These are phyloP conservation scores for Beauveria rudraprayagi DNA, from an alignment of 2,329 filamentous ascomycete genomes.

Conservation along the genomic window DNA sequence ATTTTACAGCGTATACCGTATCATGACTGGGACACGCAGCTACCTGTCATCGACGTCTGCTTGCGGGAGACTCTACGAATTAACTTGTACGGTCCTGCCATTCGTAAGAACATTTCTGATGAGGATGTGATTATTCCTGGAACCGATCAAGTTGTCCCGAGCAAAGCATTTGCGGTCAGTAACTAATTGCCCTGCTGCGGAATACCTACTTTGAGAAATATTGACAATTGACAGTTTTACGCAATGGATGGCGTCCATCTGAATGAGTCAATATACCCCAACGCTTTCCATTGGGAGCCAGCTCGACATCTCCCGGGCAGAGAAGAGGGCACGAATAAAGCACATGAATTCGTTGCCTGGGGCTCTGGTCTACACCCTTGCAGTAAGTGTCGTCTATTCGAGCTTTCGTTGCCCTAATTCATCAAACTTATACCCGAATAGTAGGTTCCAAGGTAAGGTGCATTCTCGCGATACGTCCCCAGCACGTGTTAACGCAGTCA, in stretches of 20 bases:
- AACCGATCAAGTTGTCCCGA: conserved; percentile 41
- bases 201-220: neutral
- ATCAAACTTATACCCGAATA: neutral
- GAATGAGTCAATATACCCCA: conserved; percentile 37
- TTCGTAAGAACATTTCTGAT: conserved; percentile 43
- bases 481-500: conserved; percentile 13
- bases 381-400: conserved; percentile 16
- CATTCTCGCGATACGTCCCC: neutral
- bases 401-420: neutral
- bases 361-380: conserved; percentile 29
- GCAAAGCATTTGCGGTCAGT: conserved; percentile 33
- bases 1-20: conserved; percentile 36
- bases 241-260: conserved; percentile 40
- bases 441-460: neutral
- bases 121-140: conserved; percentile 35
- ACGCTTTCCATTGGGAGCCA: conserved; percentile 44
- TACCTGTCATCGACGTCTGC: conserved; percentile 43
- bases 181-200: neutral
- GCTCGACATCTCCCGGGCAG: conserved; percentile 36
- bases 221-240: conserved; percentile 24
- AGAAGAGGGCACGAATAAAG: conserved; percentile 33
- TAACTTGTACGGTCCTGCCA: conserved; percentile 36
- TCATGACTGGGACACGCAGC: conserved; percentile 48
- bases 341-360: conserved; percentile 27
- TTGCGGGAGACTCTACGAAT: conserved; percentile 47